These are phyloP conservation scores for Coemansia aciculifera DNA, from an alignment of 192 early-diverging fungal genomes.

Conservation along the genomic window DNA sequence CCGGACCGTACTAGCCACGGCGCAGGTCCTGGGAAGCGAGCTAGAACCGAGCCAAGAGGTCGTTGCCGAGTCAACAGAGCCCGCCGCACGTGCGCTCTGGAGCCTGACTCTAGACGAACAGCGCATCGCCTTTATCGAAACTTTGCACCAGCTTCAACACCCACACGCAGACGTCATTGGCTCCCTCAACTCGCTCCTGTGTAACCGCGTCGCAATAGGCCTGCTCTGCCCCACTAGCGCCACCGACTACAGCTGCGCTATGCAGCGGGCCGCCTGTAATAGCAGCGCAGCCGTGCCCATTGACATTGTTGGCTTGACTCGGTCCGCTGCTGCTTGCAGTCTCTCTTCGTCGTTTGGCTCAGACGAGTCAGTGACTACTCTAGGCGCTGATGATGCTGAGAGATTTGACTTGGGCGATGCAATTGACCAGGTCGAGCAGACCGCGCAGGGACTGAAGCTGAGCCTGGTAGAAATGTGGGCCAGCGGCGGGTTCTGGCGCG, in stretches of 20 bases:
- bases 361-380: slow-evolving; percentile 23
- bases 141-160: slow-evolving; percentile 38
- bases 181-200: slow-evolving; percentile 29
- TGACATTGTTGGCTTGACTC: background rate
- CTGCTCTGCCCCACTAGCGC: slow-evolving; percentile 29
- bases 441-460: slow-evolving; percentile 8
- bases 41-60: slow-evolving; percentile 1
- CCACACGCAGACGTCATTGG: slow-evolving; percentile 36
- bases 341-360: slow-evolving; percentile 44
- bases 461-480: slow-evolving; percentile 36
- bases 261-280: background rate
- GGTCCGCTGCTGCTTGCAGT: slow-evolving; percentile 1
- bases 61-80: slow-evolving; percentile 9
- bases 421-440: slow-evolving; percentile 10
- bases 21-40: background rate
- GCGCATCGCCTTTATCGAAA: slow-evolving; percentile 19
- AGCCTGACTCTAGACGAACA: slow-evolving; percentile 17
- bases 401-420: slow-evolving; percentile 1
- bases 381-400: slow-evolving; percentile 3
- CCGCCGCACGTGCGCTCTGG: slow-evolving; percentile 11
- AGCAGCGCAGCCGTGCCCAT: slow-evolving; percentile 4
- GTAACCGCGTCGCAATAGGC: slow-evolving; percentile 37
- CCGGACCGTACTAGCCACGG: slow-evolving; percentile 19
- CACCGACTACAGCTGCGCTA: slow-evolving; percentile 8
- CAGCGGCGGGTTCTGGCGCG: slow-evolving; percentile 31